Evolutionary conservation across 805 yeast species (phyloP).

Genomic region (Wickerhamomyces bisporus): DNA sequence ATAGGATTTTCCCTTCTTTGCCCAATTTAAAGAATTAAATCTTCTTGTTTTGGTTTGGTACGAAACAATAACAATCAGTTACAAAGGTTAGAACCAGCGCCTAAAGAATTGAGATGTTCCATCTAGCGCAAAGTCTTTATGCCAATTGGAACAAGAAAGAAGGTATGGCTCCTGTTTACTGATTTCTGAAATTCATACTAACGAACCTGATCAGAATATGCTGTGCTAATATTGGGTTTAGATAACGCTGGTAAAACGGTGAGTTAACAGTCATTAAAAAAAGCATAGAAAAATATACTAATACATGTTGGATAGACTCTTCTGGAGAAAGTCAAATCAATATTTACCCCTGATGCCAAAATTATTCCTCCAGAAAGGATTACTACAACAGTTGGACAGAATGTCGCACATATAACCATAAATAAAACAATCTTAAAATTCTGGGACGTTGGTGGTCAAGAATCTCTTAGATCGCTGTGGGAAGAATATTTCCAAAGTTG

Average conservation of each 20-base stretch:
- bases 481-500: slow-evolving; percentile 76
- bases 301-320: no score
- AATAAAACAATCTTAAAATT: slow-evolving; percentile 52
- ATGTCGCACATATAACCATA: slow-evolving; percentile 43
- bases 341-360: slow-evolving; percentile 43
- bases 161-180: slow-evolving; percentile 26
- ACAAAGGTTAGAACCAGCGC: no score
- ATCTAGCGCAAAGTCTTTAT: slow-evolving; percentile 57
- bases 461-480: slow-evolving; percentile 82
- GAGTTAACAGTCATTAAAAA: no score
- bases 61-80: no score
- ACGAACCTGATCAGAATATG: slow-evolving; percentile 42
- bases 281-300: no score
- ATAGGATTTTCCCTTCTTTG: no score
- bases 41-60: no score
- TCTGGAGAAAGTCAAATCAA: slow-evolving; percentile 57
- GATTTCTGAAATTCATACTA: not conserved
- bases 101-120: slow-evolving; percentile 72
- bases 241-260: slow-evolving; percentile 94
- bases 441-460: slow-evolving; percentile 98
- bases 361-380: slow-evolving; percentile 54
- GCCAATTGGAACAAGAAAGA: slow-evolving; percentile 53
- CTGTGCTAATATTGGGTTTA: slow-evolving; percentile 77
- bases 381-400: slow-evolving; percentile 94
- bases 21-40: no score